Evolutionary conservation across 208 protist genomes (phyloP).

Genomic region (Leishmania braziliensis): DNA sequence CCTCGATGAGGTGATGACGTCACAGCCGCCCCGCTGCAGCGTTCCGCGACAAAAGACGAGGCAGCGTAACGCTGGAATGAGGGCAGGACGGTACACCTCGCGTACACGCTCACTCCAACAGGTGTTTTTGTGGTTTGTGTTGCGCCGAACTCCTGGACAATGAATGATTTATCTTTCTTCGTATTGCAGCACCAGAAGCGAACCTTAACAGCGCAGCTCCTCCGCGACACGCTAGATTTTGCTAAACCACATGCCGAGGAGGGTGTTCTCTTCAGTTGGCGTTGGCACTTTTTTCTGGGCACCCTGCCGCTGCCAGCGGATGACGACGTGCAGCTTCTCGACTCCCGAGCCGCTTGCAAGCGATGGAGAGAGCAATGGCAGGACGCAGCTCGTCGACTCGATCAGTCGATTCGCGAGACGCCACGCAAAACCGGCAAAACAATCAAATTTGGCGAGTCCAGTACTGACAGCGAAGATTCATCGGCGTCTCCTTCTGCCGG

Average conservation of each 20-base stretch:
- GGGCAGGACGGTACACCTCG: background rate
- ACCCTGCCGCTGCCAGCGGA: conserved; percentile 30
- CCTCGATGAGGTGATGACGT: background rate
- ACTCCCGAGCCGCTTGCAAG: conserved; percentile 4
- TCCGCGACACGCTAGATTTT: conserved; percentile 44
- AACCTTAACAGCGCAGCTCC: conserved; percentile 21
- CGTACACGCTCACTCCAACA: background rate
- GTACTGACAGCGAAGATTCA: conserved; percentile 26
- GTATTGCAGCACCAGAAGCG: conserved; percentile 4
- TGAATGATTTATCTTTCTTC: conserved; percentile 48
- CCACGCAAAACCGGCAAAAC: conserved; percentile 12
- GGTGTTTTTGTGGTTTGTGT: background rate
- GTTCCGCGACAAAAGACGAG: background rate
- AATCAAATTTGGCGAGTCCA: conserved; percentile 36
- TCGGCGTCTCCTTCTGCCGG: background rate
- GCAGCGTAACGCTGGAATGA: background rate
- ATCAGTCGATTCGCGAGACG: conserved; percentile 10
- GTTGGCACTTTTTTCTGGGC: conserved; percentile 54
- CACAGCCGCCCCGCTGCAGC: background rate
- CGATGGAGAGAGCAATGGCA: conserved; percentile 19
- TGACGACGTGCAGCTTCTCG: conserved; percentile 1
- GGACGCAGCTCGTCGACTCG: conserved; percentile 22
- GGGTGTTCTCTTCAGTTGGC: conserved; percentile 36
- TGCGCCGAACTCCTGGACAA: conserved; percentile 1
- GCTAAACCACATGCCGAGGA: conserved; percentile 2